These are phyloP conservation scores for Hyaloscypha bicolor DNA, from an alignment of 495 filamentous ascomycete genomes.

Conservation along the genomic window DNA sequence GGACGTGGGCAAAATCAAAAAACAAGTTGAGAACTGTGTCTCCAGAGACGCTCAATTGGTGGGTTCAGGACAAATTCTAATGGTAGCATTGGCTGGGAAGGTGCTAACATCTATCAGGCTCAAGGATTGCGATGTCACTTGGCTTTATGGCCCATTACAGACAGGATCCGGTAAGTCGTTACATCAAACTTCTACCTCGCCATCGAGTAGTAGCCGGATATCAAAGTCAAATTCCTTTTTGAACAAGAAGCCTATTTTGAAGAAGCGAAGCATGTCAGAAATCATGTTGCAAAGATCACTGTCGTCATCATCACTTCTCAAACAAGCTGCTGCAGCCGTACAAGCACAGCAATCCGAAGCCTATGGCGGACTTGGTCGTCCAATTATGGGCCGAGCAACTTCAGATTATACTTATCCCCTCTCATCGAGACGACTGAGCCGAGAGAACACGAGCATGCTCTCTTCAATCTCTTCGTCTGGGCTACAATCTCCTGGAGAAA, in stretches of 20 bases:
- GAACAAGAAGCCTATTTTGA: slow-evolving; percentile 87
- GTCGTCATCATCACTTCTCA: slow-evolving; percentile 86
- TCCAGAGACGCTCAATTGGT: slow-evolving; percentile 35
- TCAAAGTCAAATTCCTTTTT: slow-evolving; percentile 83
- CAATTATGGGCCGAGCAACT: slow-evolving; percentile 23
- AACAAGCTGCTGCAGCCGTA: slow-evolving; percentile 90
- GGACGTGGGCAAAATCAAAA: slow-evolving; percentile 95
- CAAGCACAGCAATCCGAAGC: slow-evolving; percentile 81
- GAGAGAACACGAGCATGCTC: slow-evolving; percentile 56
- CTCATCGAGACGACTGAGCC: slow-evolving; percentile 57
- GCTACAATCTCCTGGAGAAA: slow-evolving; percentile 68
- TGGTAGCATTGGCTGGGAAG: slow-evolving; percentile 46
- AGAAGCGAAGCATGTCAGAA: slow-evolving; percentile 95
- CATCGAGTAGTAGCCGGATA: slow-evolving; percentile 58
- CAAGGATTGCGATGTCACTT: slow-evolving; percentile 96
- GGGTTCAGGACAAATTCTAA: slow-evolving; percentile 6
- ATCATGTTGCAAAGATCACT: slow-evolving; percentile 90
- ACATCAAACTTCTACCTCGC: slow-evolving; percentile 49
- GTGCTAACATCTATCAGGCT: slow-evolving; percentile 59
- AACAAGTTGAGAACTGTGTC: slow-evolving; percentile 76
- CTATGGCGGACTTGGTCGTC: slow-evolving; percentile 39
- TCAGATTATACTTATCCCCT: slow-evolving; percentile 49
- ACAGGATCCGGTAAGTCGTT: slow-evolving; percentile 50
- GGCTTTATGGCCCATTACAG: slow-evolving; percentile 94
- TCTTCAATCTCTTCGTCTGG: slow-evolving; percentile 65